A percentile compares a stretch with the other conserved stretches of the same genome.
Evolutionary conservation across 371 early-diverging fungal species (phyloP).

Genomic region (Apophysomyces elegans): DNA sequence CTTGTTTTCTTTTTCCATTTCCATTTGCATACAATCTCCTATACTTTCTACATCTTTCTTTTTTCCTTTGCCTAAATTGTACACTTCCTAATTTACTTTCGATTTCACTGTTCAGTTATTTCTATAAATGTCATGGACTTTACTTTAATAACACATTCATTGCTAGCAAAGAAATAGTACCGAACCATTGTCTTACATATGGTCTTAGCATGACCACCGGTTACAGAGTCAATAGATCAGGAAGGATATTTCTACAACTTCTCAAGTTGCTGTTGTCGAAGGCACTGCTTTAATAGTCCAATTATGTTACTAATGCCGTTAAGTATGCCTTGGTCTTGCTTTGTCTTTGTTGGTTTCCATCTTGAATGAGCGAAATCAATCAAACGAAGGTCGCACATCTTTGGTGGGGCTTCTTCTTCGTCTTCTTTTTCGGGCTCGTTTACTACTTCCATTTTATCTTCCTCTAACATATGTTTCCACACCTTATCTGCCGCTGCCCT

Average conservation of each 20-base stretch:
- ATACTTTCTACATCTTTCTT: no score
- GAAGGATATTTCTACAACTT: slow-evolving; percentile 18
- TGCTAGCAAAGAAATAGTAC: no score
- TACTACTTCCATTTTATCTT: slow-evolving; percentile 36
- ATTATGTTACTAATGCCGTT: slow-evolving; percentile 39
- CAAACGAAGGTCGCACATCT: slow-evolving; percentile 64
- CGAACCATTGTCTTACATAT: no score
- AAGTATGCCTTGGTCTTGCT: slow-evolving; percentile 41
- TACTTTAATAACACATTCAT: no score
- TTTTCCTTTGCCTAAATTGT: no score
- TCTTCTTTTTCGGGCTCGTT: slow-evolving; percentile 38
- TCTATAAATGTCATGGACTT: no score
- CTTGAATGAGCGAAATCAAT: slow-evolving; percentile 84
- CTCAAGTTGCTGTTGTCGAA: slow-evolving; percentile 24
- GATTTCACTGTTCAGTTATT: no score
- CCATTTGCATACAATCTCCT: neutral
- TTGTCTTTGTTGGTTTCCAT: slow-evolving; percentile 47
- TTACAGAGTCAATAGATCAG: neutral
- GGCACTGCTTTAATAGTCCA: slow-evolving; percentile 27
- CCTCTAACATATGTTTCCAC: slow-evolving; percentile 45
- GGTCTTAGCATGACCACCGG: no score
- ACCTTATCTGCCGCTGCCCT: slow-evolving; percentile 50
- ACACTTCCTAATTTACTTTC: no score
- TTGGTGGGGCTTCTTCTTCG: slow-evolving; percentile 51
- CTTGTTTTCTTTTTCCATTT: neutral